These are phyloP conservation scores for Curvularia verruculosa DNA, from an alignment of 2,329 filamentous ascomycete genomes.

Conservation along the genomic window DNA sequence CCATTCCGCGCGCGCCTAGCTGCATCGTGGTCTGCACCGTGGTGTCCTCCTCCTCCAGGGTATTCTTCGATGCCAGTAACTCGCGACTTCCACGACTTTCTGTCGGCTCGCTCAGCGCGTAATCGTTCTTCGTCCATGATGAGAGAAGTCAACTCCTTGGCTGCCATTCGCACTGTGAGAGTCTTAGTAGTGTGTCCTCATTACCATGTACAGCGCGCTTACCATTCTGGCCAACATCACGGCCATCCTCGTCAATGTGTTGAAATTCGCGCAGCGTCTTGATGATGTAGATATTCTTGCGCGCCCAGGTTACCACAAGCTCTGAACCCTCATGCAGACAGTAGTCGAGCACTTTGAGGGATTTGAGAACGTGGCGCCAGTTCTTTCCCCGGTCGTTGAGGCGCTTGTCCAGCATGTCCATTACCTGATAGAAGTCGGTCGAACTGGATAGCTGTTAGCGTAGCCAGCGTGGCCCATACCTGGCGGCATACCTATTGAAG, in stretches of 20 bases:
- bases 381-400: conserved; percentile 99
- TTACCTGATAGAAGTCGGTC: conserved; percentile 98
- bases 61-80: conserved; percentile 92
- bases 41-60: conserved; percentile 49
- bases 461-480: conserved; percentile 8
- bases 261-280: conserved; percentile 97
- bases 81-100: conserved; percentile 95
- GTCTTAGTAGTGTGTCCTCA: conserved; percentile 22
- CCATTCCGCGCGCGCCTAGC: conserved; percentile 50
- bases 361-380: conserved; percentile 97
- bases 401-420: conserved; percentile 99
- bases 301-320: conserved; percentile 94
- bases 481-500: conserved; percentile 81
- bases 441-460: conserved; percentile 63
- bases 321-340: conserved; percentile 97
- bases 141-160: conserved; percentile 91
- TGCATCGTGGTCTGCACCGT: conserved; percentile 47
- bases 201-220: conserved; percentile 41
- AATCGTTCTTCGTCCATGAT: conserved; percentile 93
- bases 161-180: conserved; percentile 81
- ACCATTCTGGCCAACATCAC: conserved; percentile 97
- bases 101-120: conserved; percentile 85
- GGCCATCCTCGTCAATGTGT: conserved; percentile 92
- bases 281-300: conserved; percentile 98
- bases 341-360: conserved; percentile 96